Evolutionary conservation across 768 basidiomycete genomes (phyloP), one percentile per base, ranked within the genome.

Genomic region (Amanita pallidorosea): DNA sequence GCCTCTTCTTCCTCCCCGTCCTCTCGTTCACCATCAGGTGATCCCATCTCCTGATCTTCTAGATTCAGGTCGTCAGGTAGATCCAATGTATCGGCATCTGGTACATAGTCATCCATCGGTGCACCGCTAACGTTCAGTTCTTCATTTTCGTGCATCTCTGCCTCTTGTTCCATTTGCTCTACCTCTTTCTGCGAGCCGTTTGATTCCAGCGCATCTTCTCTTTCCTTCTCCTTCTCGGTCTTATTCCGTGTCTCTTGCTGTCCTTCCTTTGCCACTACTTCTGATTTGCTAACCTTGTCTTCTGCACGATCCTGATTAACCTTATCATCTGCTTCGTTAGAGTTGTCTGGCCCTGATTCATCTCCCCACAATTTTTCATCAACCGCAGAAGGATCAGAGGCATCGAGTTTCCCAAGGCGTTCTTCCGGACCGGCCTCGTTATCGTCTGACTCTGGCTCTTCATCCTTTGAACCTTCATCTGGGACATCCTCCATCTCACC

Each of bases 321-420:
- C 61, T 81, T 79, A 42, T 79, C 76, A 41, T 81, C 73, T 23
- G 65, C 65, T n/a, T 72, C 64, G 18, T 74, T 67, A 12, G 73
- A 61, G 45, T 80, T 73, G 23, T 77, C 71, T 4, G 79, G 73
- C 11, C 77, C 78, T 45, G 71, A 65, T 57, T 95, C 85, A 55
- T 94, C 88, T 17, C 88, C 92, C 95, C 96, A 98, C 57, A 99
- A 71, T 69, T 98, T 97, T 69, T 99, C 95, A 61, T 98, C 95
- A 13, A 96, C 78, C 0, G 84, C 83, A 22, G 80, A 74, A 7
- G 89, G 85, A 67, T 97, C 95, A 15, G 77, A 70, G 2, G 81
- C 76, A 66, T 95, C 91, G 29, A 98, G 68, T 45, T 92, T 76
- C 6, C 81, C 92, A 27, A 94, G 62, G 55, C 83, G 81, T 56